Base-by-base conservation (phyloP, 495 filamentous ascomycete genomes). In the Rostrohypoxylon terebratum region DNA sequence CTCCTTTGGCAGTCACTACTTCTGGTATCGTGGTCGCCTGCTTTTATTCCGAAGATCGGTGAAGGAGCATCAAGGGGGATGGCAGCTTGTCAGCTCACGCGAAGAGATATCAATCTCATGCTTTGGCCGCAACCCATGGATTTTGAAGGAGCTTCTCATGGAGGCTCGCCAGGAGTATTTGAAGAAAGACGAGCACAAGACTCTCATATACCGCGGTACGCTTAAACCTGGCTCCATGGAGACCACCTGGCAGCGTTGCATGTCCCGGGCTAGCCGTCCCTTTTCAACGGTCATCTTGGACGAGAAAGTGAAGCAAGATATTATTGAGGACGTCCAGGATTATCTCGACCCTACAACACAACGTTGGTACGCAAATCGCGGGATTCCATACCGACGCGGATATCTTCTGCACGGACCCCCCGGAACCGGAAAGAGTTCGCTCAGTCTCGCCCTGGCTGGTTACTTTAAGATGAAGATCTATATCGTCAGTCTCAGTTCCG, bases 321-420 rank as follows among this genome's bases (percentile, higher is more conserved):
- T 98, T 18, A 82, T 97, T 42, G 82, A 87, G 36, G 96, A 98
- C 75, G 91, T 97, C 73, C 91, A 93, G 71, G 94, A 97, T 69
- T 98, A 97, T 76, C 86, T 98, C 33, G 89, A 93, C 69, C 93
- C 93, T 0, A 79, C 85, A 1, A 96, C 91, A 2, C 83, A 88
- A 10, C 79, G 89, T 4, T 97, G 93, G 94, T 97, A 97, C 73
- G 86, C 89, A 3, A 89, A 90, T 73, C 82, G 90, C 51, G 90
- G 90, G 1, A 89, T 93, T 54, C 90, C 91, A 0, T 93, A 92
- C 57, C 93, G 96, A 47, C 90, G 96, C 42, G 93, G 93, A 63
- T 97, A 96, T 60, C 90, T 99, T 66, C 85, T 99, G 7, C 91
- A 94, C 59, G 96, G 96, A 21, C 94, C 95, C 16, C 96, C 96